Evolutionary conservation across 768 basidiomycete genomes (phyloP), one percentile per base, ranked within the genome.

Genomic region (Leccinellum luteum): DNA sequence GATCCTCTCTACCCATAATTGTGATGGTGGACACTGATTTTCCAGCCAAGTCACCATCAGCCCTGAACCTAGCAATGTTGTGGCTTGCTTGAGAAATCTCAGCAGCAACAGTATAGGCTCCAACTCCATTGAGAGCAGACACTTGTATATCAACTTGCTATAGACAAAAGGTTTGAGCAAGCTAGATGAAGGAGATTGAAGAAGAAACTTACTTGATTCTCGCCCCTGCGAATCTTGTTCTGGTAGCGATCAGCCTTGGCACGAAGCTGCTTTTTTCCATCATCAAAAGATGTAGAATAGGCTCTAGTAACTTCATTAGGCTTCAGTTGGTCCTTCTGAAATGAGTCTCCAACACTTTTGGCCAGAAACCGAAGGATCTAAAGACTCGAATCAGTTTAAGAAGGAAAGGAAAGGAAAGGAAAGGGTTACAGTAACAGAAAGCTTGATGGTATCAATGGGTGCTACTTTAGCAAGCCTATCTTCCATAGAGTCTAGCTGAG

Each of bases 1-100:
- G 81, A 38, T 73, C 78, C 41, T 81, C 85, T 32, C 76, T 78
- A 0, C 86, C 87, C 60, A 77, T 74, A 9, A 85, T 76, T 23
- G 71, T 78, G 23, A 89, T 74, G 7, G 67, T 67, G 0, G 64
- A 54, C 30, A 73, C 70, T 1, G 1, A 38, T 67, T 73, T 69
- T 57, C 75, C 64, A 70, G 68, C 54, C 51, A 77, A 55, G 54
- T 63, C 41, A 59, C 60, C 67, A 5, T 56, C 54, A 27, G 67
- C 59, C 14, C 44, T 27, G 3, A 79, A 35, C 13, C 21, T 31
- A 30, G 73, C 69, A 48, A n/a, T 23, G 4, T 59, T 57, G 30
- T 72, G 61, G 0, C 2, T 7, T n/a, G 68, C 52, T 10, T 32
- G n/a, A 1, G 52, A 27, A 32, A 73, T 48, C 0, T 50, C 48